Percentiles rank a stretch among this genome's conserved stretches.
Evolutionary conservation across 2,329 filamentous ascomycete genomes (phyloP).

Genomic region (Xylaria digitata): DNA sequence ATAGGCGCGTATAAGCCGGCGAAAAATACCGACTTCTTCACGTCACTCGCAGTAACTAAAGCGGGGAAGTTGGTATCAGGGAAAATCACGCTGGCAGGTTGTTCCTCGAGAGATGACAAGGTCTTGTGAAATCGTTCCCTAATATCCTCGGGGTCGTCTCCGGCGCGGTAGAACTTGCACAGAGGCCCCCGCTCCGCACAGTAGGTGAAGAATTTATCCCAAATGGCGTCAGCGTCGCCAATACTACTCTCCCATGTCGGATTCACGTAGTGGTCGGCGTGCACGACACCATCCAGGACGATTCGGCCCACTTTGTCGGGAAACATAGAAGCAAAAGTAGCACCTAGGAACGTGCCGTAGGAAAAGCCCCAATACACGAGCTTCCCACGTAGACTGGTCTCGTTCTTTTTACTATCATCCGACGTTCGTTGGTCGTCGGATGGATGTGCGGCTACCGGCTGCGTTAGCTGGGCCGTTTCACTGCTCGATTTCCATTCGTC

Average conservation of each 20-base stretch:
- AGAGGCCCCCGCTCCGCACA: constrained; percentile 58
- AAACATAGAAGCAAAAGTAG: constrained; percentile 56
- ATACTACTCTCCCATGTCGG: constrained; percentile 55
- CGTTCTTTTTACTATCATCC: constrained; percentile 27
- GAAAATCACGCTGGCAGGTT: constrained; percentile 52
- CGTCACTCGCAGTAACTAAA: constrained; percentile 53
- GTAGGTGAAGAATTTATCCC: constrained; percentile 58
- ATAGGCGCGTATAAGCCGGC: constrained; percentile 51
- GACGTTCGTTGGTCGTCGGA: constrained; percentile 17
- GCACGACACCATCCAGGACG: constrained; percentile 53
- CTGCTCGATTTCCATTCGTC: constrained; percentile 48
- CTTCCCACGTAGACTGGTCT: constrained; percentile 45
- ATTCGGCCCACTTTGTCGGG: constrained; percentile 57
- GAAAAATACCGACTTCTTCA: constrained; percentile 53
- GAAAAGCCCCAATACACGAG: constrained; percentile 56
- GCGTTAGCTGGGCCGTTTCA: constrained; percentile 33
- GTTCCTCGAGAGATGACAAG: constrained; percentile 50
- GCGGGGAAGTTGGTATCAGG: constrained; percentile 48
- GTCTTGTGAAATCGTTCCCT: constrained; percentile 48
- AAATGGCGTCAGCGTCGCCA: constrained; percentile 59
- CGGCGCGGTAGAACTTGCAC: constrained; percentile 55
- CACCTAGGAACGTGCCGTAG: constrained; percentile 55
- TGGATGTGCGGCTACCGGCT: constrained; percentile 27
- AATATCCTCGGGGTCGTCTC: constrained; percentile 50
- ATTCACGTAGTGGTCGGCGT: constrained; percentile 57